Evolutionary conservation across 345 rosid genomes (phyloP), one percentile per base, ranked within the genome.

Genomic region (Linum tenue): DNA sequence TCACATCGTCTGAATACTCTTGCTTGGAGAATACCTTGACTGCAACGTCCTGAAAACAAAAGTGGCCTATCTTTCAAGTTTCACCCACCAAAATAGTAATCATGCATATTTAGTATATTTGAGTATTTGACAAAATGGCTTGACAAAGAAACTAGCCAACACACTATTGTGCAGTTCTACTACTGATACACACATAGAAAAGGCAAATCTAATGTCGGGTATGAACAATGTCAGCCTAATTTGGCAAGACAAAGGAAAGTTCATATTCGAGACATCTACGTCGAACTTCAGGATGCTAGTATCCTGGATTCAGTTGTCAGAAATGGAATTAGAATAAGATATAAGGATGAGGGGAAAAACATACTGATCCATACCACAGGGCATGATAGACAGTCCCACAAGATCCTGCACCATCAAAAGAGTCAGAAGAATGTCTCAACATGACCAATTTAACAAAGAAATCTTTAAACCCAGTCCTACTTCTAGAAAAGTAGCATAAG

Each of bases 331-430:
- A 15, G 53, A 48, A 48, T 15, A 69, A 62, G 31, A 56, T 77
- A 75, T 73, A 60, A 63, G 73, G 82, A 81, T 84, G 31, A 22
- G 31, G 55, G 67, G 67, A 61, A 77, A 85, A 80, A 85, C 97
- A 67, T 94, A 94, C 99, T 68, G 97, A 94, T 88, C 96, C 99
- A 75, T 82, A 94, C 99, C 99, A 94, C 81, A 94, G 86, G 60
- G 88, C 96, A 59, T 88, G 96, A 78, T 94, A 90, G 15, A 94
- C 99, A 58, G 95, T 94, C 70, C 99, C 99, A 64, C 99, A 94
- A 73, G 97, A 90, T 75, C 99, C 99, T 94, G 90, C 56, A 44
- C 67, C 48, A 60, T 39, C 57, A 67, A 74, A 58, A 80, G 73
- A 61, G 63, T 44, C 31, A 1, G 66, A 65, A 40, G 3, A 38